Conservation (phyloP, 208 protist species). For the Wallacemonas sp. region DNA sequence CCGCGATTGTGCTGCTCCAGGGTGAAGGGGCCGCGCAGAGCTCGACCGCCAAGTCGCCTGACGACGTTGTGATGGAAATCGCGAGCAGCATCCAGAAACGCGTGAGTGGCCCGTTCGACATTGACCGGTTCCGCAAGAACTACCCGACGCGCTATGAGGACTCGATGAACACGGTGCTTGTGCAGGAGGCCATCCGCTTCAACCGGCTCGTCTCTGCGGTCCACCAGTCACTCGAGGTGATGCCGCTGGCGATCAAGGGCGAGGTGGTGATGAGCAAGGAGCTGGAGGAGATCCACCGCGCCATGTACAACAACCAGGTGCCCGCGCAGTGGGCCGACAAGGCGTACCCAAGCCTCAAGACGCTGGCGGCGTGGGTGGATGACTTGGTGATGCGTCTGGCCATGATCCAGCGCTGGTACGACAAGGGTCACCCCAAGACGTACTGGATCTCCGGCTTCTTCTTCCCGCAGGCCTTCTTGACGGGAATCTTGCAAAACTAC, state of each 20-base stretch:
- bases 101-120: conserved; percentile 82
- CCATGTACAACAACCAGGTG: conserved; percentile 97
- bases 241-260: conserved; percentile 96
- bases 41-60: conserved; percentile 53
- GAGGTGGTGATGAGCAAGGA: conserved; percentile 97
- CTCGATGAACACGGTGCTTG: conserved; percentile 98
- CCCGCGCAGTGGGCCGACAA: conserved; percentile 86
- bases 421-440: conserved; percentile 87
- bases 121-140: conserved; percentile 78
- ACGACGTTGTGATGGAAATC: conserved; percentile 83
- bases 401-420: conserved; percentile 96
- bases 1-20: conserved; percentile 82
- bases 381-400: conserved; percentile 89
- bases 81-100: conserved; percentile 79
- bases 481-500: conserved; percentile 95
- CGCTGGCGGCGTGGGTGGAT: conserved; percentile 94
- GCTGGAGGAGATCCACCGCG: conserved; percentile 94
- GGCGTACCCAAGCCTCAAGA: conserved; percentile 95
- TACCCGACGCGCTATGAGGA: conserved; percentile 97
- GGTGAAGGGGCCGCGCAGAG: conserved; percentile 45
- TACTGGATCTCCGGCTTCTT: conserved; percentile 98
- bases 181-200: conserved; percentile 98
- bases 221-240: conserved; percentile 71
- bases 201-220: conserved; percentile 91
- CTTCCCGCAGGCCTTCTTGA: conserved; percentile 97